These are phyloP conservation scores for Cicer bijugum DNA, from an alignment of 306 rosid species.

Conservation along the genomic window DNA sequence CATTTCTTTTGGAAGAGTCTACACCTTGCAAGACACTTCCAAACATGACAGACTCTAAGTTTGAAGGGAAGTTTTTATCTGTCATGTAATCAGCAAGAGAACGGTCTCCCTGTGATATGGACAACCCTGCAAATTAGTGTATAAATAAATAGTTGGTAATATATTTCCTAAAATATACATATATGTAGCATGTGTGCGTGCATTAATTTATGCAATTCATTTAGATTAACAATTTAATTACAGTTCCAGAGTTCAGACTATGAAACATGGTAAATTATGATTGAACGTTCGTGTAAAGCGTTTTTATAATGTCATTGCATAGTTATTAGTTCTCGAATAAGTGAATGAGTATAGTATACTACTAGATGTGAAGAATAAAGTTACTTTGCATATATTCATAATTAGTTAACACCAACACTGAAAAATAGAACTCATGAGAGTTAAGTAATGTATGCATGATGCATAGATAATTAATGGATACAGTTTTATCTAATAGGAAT, in stretches of 20 bases:
- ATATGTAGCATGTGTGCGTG: slow-evolving; percentile 7
- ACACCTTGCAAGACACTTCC: slow-evolving; percentile 79
- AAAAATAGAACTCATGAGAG: slow-evolving; percentile 12
- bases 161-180: background rate
- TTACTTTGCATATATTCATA: no score
- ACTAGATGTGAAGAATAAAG: no score
- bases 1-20: slow-evolving; percentile 67
- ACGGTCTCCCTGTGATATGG: slow-evolving; percentile 72
- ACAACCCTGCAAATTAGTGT: slow-evolving; percentile 51
- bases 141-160: slow-evolving; percentile 39
- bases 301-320: background rate
- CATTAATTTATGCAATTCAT: slow-evolving; percentile 23
- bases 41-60: slow-evolving; percentile 85
- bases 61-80: slow-evolving; percentile 74
- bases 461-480: slow-evolving; percentile 25
- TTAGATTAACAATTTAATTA: slow-evolving; percentile 3
- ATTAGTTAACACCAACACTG: background rate
- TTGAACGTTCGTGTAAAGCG: background rate
- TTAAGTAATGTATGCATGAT: slow-evolving; percentile 25
- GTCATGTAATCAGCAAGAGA: slow-evolving; percentile 83
- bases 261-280: background rate
- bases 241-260: no score
- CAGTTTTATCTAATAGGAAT: slow-evolving; percentile 29
- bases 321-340: background rate
- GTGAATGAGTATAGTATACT: background rate